Conservation (phyloP, 129 eudicot species). For the Arctium minus region DNA sequence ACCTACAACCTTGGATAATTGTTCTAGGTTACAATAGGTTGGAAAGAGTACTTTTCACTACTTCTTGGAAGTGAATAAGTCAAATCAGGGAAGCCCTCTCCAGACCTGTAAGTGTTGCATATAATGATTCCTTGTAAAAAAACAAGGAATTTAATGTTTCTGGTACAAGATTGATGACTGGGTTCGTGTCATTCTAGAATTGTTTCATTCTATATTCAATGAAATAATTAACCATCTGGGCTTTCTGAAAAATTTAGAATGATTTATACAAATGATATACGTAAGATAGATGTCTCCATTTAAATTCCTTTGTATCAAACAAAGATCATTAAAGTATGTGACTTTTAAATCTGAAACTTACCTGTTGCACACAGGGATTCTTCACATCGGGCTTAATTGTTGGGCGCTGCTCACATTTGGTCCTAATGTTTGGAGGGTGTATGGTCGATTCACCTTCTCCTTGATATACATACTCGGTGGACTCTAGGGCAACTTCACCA, state of each 20-base stretch:
- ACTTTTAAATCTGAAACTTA: background rate
- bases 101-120: too few relatives aligned
- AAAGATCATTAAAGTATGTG: background rate
- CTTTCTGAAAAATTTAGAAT: background rate
- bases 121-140: too few relatives aligned
- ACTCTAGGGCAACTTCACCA: slow-evolving; percentile 70
- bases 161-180: slow-evolving; percentile 84
- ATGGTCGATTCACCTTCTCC: slow-evolving; percentile 80
- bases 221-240: background rate
- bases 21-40: too few relatives aligned
- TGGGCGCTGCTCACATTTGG: slow-evolving; percentile 80
- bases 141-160: slow-evolving; percentile 47
- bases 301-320: background rate
- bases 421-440: slow-evolving; percentile 60
- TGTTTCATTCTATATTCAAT: background rate
- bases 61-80: too few relatives aligned
- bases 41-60: too few relatives aligned
- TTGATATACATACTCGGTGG: slow-evolving; percentile 84
- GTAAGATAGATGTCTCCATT: background rate
- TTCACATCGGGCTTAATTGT: slow-evolving; percentile 56
- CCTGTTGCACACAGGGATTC: slow-evolving; percentile 70
- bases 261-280: background rate
- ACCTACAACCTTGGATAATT: too few relatives aligned
- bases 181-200: slow-evolving; percentile 66
- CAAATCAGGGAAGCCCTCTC: too few relatives aligned